Evolutionary conservation across 768 basidiomycete genomes (phyloP).

Genomic region (Rhizopogon vulgaris): DNA sequence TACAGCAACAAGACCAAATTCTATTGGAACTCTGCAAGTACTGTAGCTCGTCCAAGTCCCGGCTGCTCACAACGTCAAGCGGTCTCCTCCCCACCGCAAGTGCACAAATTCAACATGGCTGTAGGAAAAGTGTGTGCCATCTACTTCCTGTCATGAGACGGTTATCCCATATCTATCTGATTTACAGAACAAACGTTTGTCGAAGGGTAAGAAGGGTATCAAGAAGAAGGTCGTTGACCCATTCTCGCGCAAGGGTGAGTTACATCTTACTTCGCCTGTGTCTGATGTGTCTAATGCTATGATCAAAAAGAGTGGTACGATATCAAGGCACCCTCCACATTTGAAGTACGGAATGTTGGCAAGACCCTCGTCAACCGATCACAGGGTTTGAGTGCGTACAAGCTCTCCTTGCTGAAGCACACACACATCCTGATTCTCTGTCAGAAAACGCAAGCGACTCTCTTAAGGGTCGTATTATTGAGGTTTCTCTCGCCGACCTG

Average conservation of each 20-base stretch:
- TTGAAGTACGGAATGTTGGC: slow-evolving; percentile 94
- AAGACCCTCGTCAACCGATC: slow-evolving; percentile 99
- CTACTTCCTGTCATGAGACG: not conserved
- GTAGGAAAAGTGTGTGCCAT: slow-evolving; percentile 70
- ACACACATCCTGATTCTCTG: slow-evolving; percentile 9
- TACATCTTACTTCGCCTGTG: not conserved
- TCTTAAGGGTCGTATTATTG: slow-evolving; percentile 92
- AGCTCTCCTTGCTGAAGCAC: not conserved
- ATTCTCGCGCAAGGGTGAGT: slow-evolving; percentile 94
- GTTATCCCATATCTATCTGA: not conserved
- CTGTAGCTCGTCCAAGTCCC: slow-evolving; percentile 44
- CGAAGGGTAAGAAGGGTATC: slow-evolving; percentile 98
- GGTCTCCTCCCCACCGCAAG: slow-evolving; percentile 33
- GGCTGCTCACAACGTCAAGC: slow-evolving; percentile 36
- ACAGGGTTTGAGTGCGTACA: slow-evolving; percentile 87
- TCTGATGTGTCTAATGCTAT: slow-evolving; percentile 2
- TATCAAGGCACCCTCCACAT: slow-evolving; percentile 96
- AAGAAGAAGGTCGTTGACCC: slow-evolving; percentile 99
- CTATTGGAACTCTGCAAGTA: slow-evolving; percentile 25
- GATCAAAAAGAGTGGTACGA: slow-evolving; percentile 89
- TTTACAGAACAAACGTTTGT: slow-evolving; percentile 89
- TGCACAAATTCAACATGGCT: slow-evolving; percentile 58
- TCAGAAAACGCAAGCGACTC: slow-evolving; percentile 98
- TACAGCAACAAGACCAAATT: slow-evolving; percentile 14
- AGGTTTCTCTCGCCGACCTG: slow-evolving; percentile 94